Evolutionary conservation across 2,329 filamentous ascomycete genomes (phyloP).

Genomic region (Neonectria sp.): DNA sequence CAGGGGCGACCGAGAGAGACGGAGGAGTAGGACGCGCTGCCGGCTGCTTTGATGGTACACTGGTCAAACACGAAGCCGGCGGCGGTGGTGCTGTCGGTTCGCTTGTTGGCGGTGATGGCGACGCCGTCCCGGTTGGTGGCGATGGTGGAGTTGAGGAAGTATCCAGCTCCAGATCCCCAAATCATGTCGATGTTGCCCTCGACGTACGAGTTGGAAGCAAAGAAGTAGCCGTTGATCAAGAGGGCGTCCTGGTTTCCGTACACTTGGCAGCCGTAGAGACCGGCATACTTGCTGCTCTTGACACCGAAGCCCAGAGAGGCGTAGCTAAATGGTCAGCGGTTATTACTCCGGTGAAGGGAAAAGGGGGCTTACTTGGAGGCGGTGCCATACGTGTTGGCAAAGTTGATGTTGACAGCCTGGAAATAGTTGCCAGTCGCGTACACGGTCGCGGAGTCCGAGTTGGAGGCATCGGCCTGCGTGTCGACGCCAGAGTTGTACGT

Average conservation of each 20-base stretch:
- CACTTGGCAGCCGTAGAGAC: conserved; percentile 60
- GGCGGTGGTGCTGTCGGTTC: conserved; percentile 54
- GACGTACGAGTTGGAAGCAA: conserved; percentile 61
- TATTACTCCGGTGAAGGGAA: accelerated
- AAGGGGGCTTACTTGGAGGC: conserved; percentile 32
- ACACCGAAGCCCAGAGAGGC: conserved; percentile 63
- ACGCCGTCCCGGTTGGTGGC: conserved; percentile 49
- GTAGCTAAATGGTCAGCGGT: conserved; percentile 48
- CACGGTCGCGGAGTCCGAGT: conserved; percentile 45
- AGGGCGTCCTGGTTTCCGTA: conserved; percentile 66
- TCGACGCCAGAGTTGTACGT: conserved; percentile 43
- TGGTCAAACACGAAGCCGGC: conserved; percentile 54
- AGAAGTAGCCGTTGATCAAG: conserved; percentile 62
- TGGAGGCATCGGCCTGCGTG: conserved; percentile 40
- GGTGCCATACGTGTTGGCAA: conserved; percentile 42
- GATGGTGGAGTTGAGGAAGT: conserved; percentile 57
- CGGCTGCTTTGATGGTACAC: conserved; percentile 49
- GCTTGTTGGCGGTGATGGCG: conserved; percentile 55
- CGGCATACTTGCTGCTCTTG: conserved; percentile 51
- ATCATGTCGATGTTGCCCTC: conserved; percentile 66
- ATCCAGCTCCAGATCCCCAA: conserved; percentile 58
- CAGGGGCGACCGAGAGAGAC: conserved; percentile 43
- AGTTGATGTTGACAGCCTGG: conserved; percentile 46
- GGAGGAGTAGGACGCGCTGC: conserved; percentile 41
- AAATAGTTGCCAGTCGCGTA: conserved; percentile 45